phyloP scores from a whole-genome alignment of 148 eudicot species.

The Silene uniflora region DNA sequence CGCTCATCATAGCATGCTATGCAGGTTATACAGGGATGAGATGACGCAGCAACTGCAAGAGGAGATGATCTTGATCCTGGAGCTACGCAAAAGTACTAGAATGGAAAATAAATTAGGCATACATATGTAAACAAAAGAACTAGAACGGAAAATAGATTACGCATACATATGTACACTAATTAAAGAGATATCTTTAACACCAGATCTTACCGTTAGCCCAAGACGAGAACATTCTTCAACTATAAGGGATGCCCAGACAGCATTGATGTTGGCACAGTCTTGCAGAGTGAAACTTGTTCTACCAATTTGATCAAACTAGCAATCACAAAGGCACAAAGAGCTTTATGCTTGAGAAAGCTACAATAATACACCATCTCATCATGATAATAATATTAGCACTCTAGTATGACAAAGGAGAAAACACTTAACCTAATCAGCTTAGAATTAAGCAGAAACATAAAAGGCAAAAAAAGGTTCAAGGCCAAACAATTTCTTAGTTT shows the following conservation, averaged over 20 bases:
- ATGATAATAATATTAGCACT: neutral
- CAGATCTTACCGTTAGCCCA: slow-evolving; percentile 80
- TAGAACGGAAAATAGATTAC: slow-evolving; percentile 48
- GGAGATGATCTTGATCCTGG: slow-evolving; percentile 99
- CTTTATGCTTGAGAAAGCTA: slow-evolving; percentile 7
- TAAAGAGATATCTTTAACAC: slow-evolving; percentile 10
- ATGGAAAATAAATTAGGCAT: slow-evolving; percentile 42
- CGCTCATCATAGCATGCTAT: slow-evolving; percentile 87
- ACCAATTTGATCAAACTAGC: slow-evolving; percentile 32
- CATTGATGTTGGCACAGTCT: slow-evolving; percentile 71
- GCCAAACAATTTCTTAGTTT: neutral
- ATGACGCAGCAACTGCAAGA: slow-evolving; percentile 85
- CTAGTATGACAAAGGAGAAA: neutral
- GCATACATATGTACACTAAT: slow-evolving; percentile 16
- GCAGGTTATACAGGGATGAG: slow-evolving; percentile 74
- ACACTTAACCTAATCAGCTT: neutral
- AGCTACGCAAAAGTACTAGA: slow-evolving; percentile 94
- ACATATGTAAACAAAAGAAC: slow-evolving; percentile 58
- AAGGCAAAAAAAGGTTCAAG: neutral
- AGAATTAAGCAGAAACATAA: neutral
- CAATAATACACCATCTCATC: slow-evolving; percentile 5
- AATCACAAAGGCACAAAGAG: slow-evolving; percentile 28
- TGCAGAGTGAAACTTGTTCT: slow-evolving; percentile 28
- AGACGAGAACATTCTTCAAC: slow-evolving; percentile 92
- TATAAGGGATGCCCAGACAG: slow-evolving; percentile 87